A percentile compares a stretch with the other conserved stretches of the same genome.
Evolutionary conservation across 495 filamentous ascomycete species (phyloP).

Genomic region (Tuber calosporum): DNA sequence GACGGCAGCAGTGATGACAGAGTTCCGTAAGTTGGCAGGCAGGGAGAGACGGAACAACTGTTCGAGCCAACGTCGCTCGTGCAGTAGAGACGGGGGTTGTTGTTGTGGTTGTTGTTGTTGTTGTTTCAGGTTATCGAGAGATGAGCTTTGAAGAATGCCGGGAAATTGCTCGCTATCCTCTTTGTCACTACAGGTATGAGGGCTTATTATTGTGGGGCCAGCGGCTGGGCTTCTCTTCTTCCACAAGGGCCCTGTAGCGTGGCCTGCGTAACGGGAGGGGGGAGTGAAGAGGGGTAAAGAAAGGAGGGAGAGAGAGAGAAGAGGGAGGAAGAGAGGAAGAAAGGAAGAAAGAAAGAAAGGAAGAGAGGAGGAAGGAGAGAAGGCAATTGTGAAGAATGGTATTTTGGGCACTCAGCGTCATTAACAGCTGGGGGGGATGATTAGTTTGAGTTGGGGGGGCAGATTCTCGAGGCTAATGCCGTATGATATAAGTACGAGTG

Average conservation of each 20-base stretch:
- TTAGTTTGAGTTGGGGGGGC: not conserved
- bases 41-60: not conserved
- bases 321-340: not conserved
- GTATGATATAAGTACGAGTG: too few species aligned
- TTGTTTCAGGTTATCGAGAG: slow-evolving; percentile 11
- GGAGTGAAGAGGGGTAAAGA: not conserved
- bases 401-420: not conserved
- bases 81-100: not conserved
- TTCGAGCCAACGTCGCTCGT: not conserved
- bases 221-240: not conserved
- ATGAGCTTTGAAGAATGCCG: not conserved
- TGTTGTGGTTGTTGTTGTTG: slow-evolving; percentile 10
- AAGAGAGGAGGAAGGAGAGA: not conserved
- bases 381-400: not conserved
- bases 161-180: not conserved
- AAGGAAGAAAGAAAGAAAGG: not conserved
- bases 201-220: not conserved
- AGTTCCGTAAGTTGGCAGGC: not conserved
- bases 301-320: not conserved
- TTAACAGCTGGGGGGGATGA: not conserved
- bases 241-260: not conserved
- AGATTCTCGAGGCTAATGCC: not conserved
- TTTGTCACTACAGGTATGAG: not conserved
- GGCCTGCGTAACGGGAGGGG: not conserved
- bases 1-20: not conserved